These are phyloP conservation scores for Amoebophrya sp. DNA, from an alignment of 169 alveolate genomes.

Conservation along the genomic window DNA sequence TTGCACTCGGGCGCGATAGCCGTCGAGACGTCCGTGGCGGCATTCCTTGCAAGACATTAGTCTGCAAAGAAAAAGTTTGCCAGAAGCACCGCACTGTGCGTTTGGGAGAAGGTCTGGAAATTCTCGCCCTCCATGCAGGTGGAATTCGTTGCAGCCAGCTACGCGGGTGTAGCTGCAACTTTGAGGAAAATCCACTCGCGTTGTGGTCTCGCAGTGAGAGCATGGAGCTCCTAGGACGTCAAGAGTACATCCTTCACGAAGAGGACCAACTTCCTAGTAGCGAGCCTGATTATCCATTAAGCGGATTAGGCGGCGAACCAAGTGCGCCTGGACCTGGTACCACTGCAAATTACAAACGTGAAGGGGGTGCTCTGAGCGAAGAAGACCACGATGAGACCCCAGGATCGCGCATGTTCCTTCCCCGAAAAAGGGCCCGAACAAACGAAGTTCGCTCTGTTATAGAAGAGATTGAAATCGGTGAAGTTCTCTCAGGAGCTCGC, in stretches of 20 bases:
- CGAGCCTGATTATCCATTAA: no score
- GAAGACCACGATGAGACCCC: no score
- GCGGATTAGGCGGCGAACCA: no score
- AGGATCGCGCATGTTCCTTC: background rate
- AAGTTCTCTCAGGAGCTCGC: background rate
- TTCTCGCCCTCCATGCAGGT: background rate
- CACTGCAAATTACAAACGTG: no score
- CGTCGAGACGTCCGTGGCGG: background rate
- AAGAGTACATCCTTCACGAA: background rate
- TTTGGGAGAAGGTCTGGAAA: background rate
- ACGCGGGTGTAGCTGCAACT: background rate
- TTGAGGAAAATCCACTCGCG: no score
- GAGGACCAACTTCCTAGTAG: no score
- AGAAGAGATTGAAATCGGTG: background rate
- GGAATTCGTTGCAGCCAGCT: background rate
- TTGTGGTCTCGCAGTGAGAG: no score
- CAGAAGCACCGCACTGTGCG: background rate
- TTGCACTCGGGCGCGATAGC: background rate
- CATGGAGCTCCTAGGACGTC: no score
- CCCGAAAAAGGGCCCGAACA: no score
- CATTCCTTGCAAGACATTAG: background rate
- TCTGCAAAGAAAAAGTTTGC: background rate
- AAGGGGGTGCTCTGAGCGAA: no score
- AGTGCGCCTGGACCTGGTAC: no score
- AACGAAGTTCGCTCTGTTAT: background rate